Conservation (phyloP, 306 rosid species). For the Cercis canadensis region DNA sequence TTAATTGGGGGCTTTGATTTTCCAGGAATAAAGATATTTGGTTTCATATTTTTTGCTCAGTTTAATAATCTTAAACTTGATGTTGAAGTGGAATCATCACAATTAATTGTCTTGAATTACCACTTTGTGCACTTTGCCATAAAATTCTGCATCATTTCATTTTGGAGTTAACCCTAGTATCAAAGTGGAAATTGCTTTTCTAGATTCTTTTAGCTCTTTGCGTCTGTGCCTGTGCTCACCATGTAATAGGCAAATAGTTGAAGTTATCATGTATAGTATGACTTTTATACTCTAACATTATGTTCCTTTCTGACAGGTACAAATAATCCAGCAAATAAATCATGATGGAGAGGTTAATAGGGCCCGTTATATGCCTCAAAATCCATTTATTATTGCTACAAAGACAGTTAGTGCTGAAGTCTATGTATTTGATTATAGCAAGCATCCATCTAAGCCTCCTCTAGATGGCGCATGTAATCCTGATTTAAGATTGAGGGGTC, state of each 20-base stretch:
- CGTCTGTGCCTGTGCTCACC: neutral
- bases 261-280: neutral
- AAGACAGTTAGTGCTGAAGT: constrained; percentile 95
- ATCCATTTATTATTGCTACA: constrained; percentile 85
- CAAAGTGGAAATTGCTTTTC: neutral
- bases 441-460: constrained; percentile 97
- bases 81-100: too few species aligned
- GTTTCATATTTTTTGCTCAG: too few species aligned
- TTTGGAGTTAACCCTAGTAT: neutral
- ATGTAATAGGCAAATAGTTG: neutral
- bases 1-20: too few species aligned
- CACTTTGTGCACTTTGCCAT: neutral
- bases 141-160: neutral
- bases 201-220: neutral
- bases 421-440: constrained; percentile 91
- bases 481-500: constrained; percentile 89
- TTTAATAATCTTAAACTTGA: too few species aligned
- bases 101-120: neutral
- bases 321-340: constrained; percentile 94
- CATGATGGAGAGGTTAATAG: constrained; percentile 99
- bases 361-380: constrained; percentile 96
- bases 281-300: neutral
- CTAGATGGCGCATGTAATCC: constrained; percentile 95
- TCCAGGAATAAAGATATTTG: too few species aligned
- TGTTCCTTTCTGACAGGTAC: constrained; percentile 55